phyloP scores from a whole-genome alignment of 352 stramenopile species.

The Pythium rishiriense region DNA sequence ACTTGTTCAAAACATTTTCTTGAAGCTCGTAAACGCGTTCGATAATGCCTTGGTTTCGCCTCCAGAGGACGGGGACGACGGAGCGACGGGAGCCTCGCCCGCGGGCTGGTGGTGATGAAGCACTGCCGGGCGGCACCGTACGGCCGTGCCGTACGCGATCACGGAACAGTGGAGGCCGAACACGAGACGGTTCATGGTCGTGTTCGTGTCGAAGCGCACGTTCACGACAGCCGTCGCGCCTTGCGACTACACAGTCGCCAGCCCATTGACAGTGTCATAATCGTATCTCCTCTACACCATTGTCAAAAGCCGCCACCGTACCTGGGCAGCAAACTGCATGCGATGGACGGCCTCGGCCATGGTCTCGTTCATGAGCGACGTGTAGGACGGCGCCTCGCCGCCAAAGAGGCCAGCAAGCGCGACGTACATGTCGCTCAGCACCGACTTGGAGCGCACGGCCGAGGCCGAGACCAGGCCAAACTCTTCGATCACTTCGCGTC shows the following conservation, averaged over 20 bases:
- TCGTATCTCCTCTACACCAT: neutral
- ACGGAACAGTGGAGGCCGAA: constrained; percentile 83
- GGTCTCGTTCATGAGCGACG: constrained; percentile 83
- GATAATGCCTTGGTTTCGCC: neutral
- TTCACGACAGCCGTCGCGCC: constrained; percentile 78
- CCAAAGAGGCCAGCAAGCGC: constrained; percentile 68
- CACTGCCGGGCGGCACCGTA: constrained; percentile 51
- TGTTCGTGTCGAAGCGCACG: constrained; percentile 83
- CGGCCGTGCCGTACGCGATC: constrained; percentile 78
- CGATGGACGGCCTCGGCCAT: constrained; percentile 76
- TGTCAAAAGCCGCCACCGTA: constrained; percentile 3
- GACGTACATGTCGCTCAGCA: constrained; percentile 83
- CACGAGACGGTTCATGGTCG: constrained; percentile 84
- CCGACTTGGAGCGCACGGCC: constrained; percentile 79
- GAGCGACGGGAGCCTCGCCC: neutral
- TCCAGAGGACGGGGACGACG: neutral
- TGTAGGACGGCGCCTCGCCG: constrained; percentile 75
- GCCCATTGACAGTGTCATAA: neutral
- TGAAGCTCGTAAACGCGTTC: neutral
- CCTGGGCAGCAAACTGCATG: constrained; percentile 70
- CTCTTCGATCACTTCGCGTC: constrained; percentile 71
- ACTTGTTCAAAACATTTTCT: neutral
- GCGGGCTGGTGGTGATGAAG: constrained; percentile 20
- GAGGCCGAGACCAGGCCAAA: constrained; percentile 73
- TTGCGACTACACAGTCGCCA: constrained; percentile 45